A percentile compares a stretch with the other conserved stretches of the same genome.
Evolutionary conservation across 352 stramenopile genomes (phyloP).

Genomic region (Globisporangium radiosum): DNA sequence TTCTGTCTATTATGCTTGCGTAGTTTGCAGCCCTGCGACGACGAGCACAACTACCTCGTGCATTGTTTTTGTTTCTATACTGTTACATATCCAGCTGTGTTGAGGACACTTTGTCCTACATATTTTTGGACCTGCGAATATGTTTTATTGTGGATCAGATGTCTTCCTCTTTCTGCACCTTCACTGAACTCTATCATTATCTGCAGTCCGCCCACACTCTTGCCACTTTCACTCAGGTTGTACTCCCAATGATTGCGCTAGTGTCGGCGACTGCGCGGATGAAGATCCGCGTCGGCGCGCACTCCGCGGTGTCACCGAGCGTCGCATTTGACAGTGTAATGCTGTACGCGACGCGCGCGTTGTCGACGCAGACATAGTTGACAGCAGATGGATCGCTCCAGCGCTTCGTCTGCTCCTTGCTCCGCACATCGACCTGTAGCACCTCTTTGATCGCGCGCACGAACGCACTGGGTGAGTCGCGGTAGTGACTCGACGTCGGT

Average conservation of each 20-base stretch:
- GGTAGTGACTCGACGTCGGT: conserved; percentile 38
- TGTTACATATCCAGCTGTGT: too few species aligned
- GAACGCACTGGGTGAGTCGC: conserved; percentile 20
- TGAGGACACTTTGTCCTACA: too few species aligned
- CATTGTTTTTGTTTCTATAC: too few species aligned
- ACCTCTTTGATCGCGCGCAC: conserved; percentile 54
- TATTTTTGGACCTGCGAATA: too few species aligned
- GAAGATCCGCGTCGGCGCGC: not conserved
- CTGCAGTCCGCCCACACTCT: too few species aligned
- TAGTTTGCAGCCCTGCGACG: too few species aligned
- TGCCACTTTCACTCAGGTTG: too few species aligned
- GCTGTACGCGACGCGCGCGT: conserved; percentile 39
- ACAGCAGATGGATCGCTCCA: conserved; percentile 25
- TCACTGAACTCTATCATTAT: not conserved
- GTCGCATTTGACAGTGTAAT: conserved; percentile 5
- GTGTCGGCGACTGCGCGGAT: not conserved
- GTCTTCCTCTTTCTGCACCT: not conserved
- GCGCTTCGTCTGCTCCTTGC: conserved; percentile 62
- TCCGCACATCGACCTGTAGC: conserved; percentile 65
- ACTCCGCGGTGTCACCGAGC: too few species aligned
- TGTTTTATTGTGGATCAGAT: too few species aligned
- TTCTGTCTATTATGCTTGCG: too few species aligned
- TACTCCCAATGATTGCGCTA: not conserved
- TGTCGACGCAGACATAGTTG: conserved; percentile 55
- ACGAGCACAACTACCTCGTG: too few species aligned